Percentiles rank a stretch among this genome's conserved stretches.
Evolutionary conservation across 177 flowering plant species (phyloP).

Genomic region (Telopea speciosissima): DNA sequence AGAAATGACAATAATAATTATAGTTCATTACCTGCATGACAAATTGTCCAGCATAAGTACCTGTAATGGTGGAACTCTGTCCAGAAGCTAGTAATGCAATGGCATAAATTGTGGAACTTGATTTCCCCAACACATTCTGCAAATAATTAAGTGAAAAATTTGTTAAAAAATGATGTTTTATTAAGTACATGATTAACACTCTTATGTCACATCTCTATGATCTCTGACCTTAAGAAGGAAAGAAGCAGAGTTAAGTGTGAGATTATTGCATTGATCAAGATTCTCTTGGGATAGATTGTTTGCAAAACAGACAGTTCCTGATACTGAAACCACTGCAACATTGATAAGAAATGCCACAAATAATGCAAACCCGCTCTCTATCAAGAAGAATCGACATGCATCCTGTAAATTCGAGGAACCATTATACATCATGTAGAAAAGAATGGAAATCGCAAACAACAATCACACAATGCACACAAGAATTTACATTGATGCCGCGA

Average conservation of each 20-base stretch:
- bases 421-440: no score
- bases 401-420: slow-evolving; percentile 26
- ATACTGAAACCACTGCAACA: slow-evolving; percentile 63
- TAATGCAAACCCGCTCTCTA: slow-evolving; percentile 82
- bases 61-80: slow-evolving; percentile 86
- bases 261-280: slow-evolving; percentile 36
- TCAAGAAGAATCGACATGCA: slow-evolving; percentile 69
- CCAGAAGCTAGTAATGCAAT: slow-evolving; percentile 86
- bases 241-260: slow-evolving; percentile 75
- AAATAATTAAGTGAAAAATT: not conserved
- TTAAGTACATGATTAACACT: not conserved
- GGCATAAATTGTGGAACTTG: slow-evolving; percentile 60
- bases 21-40: slow-evolving; percentile 93
- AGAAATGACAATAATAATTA: no score
- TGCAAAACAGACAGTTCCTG: slow-evolving; percentile 57
- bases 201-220: no score
- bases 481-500: slow-evolving; percentile 78
- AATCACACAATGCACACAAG: no score
- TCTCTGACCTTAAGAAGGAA: slow-evolving; percentile 70
- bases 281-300: slow-evolving; percentile 24
- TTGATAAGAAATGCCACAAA: slow-evolving; percentile 77
- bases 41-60: slow-evolving; percentile 88
- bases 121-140: slow-evolving; percentile 77
- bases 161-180: no score
- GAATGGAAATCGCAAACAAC: no score